phyloP scores from a whole-genome alignment of 805 yeast species.

The Starmerella asiatica region DNA sequence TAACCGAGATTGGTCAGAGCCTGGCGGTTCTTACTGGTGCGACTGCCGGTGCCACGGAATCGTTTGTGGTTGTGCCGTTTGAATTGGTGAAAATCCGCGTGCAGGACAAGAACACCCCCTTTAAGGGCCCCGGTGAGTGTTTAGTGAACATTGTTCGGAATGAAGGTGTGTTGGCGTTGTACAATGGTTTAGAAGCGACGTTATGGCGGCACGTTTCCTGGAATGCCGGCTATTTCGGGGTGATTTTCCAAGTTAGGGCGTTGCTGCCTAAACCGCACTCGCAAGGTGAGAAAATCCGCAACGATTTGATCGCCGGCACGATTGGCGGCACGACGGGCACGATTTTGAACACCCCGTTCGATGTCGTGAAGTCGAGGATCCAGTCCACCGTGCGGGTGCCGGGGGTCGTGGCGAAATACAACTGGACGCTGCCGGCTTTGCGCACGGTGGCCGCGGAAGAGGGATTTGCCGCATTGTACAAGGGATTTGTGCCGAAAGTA shows the following conservation, averaged over 20 bases:
- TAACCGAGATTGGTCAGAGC: conserved; percentile 58
- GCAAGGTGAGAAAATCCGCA: conserved; percentile 60
- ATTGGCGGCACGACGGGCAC: conserved; percentile 98
- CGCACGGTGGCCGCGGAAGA: conserved; percentile 70
- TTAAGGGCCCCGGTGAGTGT: conserved; percentile 75
- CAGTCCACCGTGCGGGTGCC: conserved; percentile 55
- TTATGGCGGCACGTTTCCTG: conserved; percentile 92
- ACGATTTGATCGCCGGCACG: conserved; percentile 83
- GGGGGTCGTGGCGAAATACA: conserved; percentile 75
- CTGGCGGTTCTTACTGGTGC: conserved; percentile 90
- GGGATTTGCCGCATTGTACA: conserved; percentile 81
- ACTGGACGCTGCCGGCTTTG: conserved; percentile 81
- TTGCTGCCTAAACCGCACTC: conserved; percentile 66
- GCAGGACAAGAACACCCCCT: conserved; percentile 75
- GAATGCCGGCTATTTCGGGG: conserved; percentile 98
- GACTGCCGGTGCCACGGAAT: conserved; percentile 94
- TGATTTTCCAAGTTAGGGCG: conserved; percentile 72
- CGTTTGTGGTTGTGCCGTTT: conserved; percentile 94
- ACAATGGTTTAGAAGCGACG: conserved; percentile 93
- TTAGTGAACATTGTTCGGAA: conserved; percentile 52
- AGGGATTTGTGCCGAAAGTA: conserved; percentile 95
- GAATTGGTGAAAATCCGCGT: conserved; percentile 89
- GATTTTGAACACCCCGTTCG: conserved; percentile 89
- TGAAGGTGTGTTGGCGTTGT: conserved; percentile 73
- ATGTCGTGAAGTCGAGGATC: conserved; percentile 88